Evolutionary conservation across 1,284 basidiomycete genomes (phyloP).

Genomic region (Tylopilus sp.): DNA sequence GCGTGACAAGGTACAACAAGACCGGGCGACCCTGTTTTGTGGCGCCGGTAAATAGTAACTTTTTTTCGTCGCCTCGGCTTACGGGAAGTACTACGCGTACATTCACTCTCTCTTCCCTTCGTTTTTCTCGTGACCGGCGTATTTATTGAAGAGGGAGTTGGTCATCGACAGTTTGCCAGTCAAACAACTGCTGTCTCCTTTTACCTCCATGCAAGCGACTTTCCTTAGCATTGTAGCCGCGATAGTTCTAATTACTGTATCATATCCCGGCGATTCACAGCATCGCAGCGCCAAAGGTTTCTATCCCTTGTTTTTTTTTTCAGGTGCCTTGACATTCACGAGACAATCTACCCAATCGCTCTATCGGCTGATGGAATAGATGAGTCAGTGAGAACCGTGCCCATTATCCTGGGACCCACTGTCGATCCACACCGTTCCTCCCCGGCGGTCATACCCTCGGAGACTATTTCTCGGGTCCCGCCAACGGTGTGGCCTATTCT

Average conservation of each 20-base stretch:
- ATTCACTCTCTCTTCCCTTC: not conserved
- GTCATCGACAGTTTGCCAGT: too few relatives aligned
- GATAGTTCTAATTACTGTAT: not conserved
- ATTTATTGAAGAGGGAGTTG: not conserved
- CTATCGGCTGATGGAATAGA: not conserved
- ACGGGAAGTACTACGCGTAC: not conserved
- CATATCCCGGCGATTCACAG: not conserved
- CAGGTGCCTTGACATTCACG: not conserved
- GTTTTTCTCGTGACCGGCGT: not conserved
- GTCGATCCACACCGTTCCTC: constrained; percentile 1
- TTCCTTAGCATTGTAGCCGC: not conserved
- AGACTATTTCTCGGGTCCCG: not conserved
- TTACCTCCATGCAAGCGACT: not conserved
- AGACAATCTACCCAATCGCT: not conserved
- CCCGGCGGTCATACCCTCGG: not conserved
- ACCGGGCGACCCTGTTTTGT: not conserved
- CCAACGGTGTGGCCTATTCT: too few relatives aligned
- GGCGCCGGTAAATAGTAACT: not conserved
- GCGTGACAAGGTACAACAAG: too few relatives aligned
- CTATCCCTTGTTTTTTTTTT: not conserved
- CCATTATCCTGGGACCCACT: not conserved
- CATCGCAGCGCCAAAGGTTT: not conserved
- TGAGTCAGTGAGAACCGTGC: not conserved
- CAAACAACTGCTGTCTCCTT: too few relatives aligned
- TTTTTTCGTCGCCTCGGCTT: not conserved